Evolutionary conservation across 2,329 filamentous ascomycete genomes (phyloP).

Genomic region (Exophiala aquamarina): DNA sequence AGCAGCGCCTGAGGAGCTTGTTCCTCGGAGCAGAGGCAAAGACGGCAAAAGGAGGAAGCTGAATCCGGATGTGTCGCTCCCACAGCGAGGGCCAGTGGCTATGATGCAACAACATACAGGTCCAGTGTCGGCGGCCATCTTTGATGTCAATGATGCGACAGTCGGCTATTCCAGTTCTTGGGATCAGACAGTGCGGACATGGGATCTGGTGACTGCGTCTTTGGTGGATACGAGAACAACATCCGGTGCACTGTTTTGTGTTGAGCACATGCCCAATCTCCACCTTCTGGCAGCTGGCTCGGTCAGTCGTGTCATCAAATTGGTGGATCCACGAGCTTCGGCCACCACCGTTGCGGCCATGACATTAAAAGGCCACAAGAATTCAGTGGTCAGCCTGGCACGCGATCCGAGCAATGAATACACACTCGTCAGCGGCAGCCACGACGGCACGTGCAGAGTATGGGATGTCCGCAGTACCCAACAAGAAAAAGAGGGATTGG

Average conservation of each 20-base stretch:
- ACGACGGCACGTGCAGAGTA: constrained; percentile 88
- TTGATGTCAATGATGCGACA: constrained; percentile 80
- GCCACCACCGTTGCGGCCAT: constrained; percentile 76
- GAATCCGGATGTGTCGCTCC: constrained; percentile 55
- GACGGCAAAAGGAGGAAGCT: constrained; percentile 76
- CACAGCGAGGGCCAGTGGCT: constrained; percentile 76
- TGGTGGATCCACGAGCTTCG: constrained; percentile 85
- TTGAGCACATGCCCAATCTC: constrained; percentile 69
- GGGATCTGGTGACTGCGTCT: constrained; percentile 79
- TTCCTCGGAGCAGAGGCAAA: constrained; percentile 64
- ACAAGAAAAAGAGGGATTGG: constrained; percentile 59
- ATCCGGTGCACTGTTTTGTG: constrained; percentile 76
- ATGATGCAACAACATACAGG: constrained; percentile 71
- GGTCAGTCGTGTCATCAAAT: constrained; percentile 79
- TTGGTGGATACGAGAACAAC: constrained; percentile 82
- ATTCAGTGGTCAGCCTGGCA: constrained; percentile 63
- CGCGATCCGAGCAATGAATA: constrained; percentile 68
- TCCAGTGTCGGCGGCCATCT: constrained; percentile 75
- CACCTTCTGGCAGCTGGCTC: constrained; percentile 72
- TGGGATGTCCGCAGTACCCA: constrained; percentile 80
- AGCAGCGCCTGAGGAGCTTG: constrained; percentile 64
- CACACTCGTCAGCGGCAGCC: constrained; percentile 82
- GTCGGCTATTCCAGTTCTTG: constrained; percentile 89
- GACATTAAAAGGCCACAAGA: constrained; percentile 87
- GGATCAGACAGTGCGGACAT: constrained; percentile 87